Conservation (phyloP, 208 protist species). For the Phytomonas francai region DNA sequence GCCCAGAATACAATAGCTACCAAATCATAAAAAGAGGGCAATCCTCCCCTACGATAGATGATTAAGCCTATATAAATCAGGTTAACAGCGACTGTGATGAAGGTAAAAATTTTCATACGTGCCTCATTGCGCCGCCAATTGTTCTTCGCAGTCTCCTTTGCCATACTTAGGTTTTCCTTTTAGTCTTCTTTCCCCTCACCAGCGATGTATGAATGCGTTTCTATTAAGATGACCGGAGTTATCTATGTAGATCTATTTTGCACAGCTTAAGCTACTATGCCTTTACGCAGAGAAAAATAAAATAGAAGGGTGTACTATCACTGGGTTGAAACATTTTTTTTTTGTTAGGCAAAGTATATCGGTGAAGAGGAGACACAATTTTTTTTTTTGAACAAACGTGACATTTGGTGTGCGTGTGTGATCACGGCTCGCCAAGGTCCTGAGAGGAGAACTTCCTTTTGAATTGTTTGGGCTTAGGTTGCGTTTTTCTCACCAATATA, state of each 20-base stretch:
- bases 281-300: not conserved
- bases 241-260: not conserved
- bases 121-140: constrained; percentile 56
- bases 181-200: not conserved
- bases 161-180: constrained; percentile 31
- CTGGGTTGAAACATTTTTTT: no score
- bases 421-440: no score
- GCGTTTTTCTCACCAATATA: no score
- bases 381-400: no score
- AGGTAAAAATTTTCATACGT: constrained; percentile 63
- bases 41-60: constrained; percentile 50
- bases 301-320: no score
- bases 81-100: constrained; percentile 63
- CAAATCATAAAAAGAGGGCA: constrained; percentile 44
- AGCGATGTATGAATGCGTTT: constrained; percentile 2
- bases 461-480: no score
- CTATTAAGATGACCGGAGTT: not conserved
- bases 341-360: no score
- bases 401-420: no score
- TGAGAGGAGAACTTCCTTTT: no score
- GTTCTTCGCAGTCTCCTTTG: constrained; percentile 84
- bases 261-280: not conserved
- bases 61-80: constrained; percentile 42
- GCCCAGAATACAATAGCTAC: constrained; percentile 67
- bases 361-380: no score